Evolutionary conservation across 2,329 filamentous ascomycete species (phyloP), one percentile per base, ranked within the genome.

Genomic region (Blastomyces emzantsi): DNA sequence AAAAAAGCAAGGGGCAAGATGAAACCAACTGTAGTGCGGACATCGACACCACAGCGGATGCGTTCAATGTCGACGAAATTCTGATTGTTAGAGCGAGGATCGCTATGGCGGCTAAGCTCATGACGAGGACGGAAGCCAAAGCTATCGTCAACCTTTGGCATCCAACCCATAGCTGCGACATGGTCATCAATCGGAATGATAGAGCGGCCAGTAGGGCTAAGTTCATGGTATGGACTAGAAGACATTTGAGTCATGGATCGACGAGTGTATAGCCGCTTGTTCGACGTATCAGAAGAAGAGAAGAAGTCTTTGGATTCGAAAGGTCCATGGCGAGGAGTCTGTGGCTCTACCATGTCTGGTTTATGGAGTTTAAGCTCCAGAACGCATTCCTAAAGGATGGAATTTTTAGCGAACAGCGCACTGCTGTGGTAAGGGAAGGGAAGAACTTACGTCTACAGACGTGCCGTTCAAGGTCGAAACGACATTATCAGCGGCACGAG

Each of bases 1-100:
- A n/a, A 41, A 63, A 64, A 39, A 33, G 22, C 39, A 33, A 47
- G 25, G 1, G 22, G 15, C 45, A 28, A 33, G 11, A 25, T 9
- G 39, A 54, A 33, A 77, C 83, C 75, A 78, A 90, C 88, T 0
- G 88, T 92, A 9, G 89, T 91, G 61, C 89, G 84, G 64, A 91
- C 88, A 72, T 92, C 89, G 56, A 84, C 83, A 11, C 89, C 89
- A 19, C 85, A 68, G 30, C 75, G 73, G 64, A 80, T 79, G n/a
- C 76, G 73, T 58, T 76, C 73, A 30, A 76, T 71, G 65, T 79
- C 77, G 45, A 80, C 77, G 49, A 75, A 70, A 64, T 80, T 79
- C 66, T 80, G 78, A 61, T 76, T 76, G 52, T 66, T 73, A 43
- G 69, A 63, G 22, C 74, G 71, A 56, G 69, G 60, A 58, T 75